Evolutionary conservation across 2,329 filamentous ascomycete genomes (phyloP).

Genomic region (Calonectria multiphialidica): DNA sequence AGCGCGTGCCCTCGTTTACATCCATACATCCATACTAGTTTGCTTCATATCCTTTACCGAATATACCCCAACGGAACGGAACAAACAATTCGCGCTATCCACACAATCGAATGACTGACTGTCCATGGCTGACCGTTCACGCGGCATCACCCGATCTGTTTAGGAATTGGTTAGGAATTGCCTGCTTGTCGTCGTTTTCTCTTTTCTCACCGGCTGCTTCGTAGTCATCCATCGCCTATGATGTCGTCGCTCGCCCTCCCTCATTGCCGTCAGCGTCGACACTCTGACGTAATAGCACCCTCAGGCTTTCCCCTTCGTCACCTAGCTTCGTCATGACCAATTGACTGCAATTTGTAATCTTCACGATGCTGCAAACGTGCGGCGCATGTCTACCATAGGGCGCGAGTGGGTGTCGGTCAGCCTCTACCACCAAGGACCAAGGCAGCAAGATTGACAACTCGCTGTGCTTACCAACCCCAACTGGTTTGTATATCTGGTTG

Average conservation of each 20-base stretch:
- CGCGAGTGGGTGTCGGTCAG: background rate
- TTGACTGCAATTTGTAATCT: background rate
- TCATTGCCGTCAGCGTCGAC: background rate
- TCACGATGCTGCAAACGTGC: background rate
- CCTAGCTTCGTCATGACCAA: background rate
- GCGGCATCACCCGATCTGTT: background rate
- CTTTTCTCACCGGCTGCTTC: too few species aligned
- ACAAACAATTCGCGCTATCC: background rate
- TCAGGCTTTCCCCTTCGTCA: background rate
- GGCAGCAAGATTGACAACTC: background rate
- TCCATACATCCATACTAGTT: slow-evolving; percentile 2
- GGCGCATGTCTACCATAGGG: background rate
- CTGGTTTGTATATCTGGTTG: background rate
- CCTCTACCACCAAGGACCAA: too few species aligned
- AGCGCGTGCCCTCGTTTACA: background rate
- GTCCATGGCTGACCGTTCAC: background rate
- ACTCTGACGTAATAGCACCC: background rate
- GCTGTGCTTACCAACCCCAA: background rate
- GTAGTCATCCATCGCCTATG: background rate
- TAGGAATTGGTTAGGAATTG: too few species aligned
- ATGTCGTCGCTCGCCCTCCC: background rate
- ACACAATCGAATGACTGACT: background rate
- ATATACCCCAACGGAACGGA: background rate
- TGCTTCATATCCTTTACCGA: background rate
- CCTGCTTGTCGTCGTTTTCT: background rate